Conservation (phyloP, 306 rosid species). For the Senna siamea region DNA sequence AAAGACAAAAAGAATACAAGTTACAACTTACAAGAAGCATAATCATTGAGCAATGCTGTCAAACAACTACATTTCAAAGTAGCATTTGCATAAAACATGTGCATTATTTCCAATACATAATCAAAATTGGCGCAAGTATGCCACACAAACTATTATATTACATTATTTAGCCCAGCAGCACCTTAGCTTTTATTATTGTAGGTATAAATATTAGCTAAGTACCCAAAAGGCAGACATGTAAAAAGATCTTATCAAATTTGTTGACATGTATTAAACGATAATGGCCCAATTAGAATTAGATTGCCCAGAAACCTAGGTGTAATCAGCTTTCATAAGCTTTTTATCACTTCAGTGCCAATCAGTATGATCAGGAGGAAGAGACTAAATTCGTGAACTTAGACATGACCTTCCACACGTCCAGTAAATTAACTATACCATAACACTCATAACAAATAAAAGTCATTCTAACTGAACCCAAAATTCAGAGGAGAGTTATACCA, state of each 20-base stretch:
- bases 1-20: not conserved
- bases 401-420: not conserved
- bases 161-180: not conserved
- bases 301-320: not conserved
- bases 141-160: not conserved
- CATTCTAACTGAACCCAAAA: not conserved
- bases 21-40: conserved; percentile 6
- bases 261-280: not conserved
- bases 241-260: not conserved
- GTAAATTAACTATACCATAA: not conserved
- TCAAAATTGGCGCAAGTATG: not conserved
- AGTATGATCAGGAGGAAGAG: not conserved
- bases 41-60: conserved; percentile 1
- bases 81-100: not conserved
- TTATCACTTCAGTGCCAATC: not conserved
- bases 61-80: not conserved
- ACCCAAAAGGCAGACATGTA: conserved; percentile 4
- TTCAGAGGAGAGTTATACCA: not conserved
- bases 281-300: not conserved
- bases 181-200: conserved; percentile 17
- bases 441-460: not conserved
- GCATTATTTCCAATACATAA: not conserved
- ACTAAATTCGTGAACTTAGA: not conserved
- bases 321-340: conserved; percentile 6
- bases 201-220: no score